phyloP scores from a whole-genome alignment of 306 rosid genomes.

The Fragaria iinumae region DNA sequence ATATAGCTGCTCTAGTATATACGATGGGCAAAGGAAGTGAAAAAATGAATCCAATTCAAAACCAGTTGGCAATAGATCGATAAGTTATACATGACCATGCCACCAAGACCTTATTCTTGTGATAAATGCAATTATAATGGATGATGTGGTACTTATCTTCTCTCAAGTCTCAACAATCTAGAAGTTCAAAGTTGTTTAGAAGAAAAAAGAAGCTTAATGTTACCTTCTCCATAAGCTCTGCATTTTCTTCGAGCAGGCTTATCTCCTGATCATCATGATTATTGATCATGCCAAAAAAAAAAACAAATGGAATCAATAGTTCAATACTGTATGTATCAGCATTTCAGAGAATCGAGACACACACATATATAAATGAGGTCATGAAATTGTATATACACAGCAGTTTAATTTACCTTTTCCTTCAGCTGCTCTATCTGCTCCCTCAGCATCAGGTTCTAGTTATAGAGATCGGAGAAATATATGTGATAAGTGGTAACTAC shows the following conservation, averaged over 20 bases:
- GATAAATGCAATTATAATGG: background rate
- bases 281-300: background rate
- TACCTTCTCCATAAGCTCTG: constrained; percentile 52
- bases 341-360: background rate
- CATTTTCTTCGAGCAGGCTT: constrained; percentile 52
- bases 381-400: background rate
- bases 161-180: background rate
- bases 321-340: background rate
- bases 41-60: background rate
- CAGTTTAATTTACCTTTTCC: constrained; percentile 54
- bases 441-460: constrained; percentile 51
- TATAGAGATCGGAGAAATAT: background rate
- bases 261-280: constrained; percentile 46
- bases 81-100: background rate
- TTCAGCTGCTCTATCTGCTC: constrained; percentile 63
- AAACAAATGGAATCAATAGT: background rate
- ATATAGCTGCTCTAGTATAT: background rate
- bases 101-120: background rate
- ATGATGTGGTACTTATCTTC: background rate
- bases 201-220: background rate
- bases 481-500: background rate
- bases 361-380: background rate
- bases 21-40: background rate
- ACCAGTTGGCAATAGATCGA: background rate
- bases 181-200: background rate